Conservation (phyloP, 2,329 filamentous ascomycete species). For the Arthrobotrys conoides region DNA sequence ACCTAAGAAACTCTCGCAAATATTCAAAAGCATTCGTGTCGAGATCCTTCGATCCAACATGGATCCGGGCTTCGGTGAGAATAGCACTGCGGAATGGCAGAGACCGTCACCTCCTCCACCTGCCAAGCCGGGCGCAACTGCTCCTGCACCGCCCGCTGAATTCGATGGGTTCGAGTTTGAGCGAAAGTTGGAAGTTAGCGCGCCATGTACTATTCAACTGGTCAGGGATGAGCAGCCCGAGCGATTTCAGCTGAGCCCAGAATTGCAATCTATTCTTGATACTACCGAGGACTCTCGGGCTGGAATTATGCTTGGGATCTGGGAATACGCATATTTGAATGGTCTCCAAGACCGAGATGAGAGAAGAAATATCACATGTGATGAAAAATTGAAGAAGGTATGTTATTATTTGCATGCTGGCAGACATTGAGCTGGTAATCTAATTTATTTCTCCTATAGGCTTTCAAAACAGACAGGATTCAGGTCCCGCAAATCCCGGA, state of each 20-base stretch:
- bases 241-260: constrained; percentile 82
- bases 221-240: constrained; percentile 87
- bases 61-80: constrained; percentile 74
- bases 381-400: constrained; percentile 84
- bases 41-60: constrained; percentile 73
- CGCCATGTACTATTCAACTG: constrained; percentile 90
- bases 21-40: constrained; percentile 84
- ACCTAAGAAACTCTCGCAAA: constrained; percentile 78
- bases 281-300: constrained; percentile 87
- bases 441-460: constrained; percentile 68
- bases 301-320: constrained; percentile 89
- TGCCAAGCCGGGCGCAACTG: constrained; percentile 71
- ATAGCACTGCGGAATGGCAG: constrained; percentile 84
- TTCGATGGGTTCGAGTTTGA: constrained; percentile 95
- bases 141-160: constrained; percentile 73
- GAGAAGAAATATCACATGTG: constrained; percentile 90
- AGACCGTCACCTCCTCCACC: constrained; percentile 76
- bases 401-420: constrained; percentile 64
- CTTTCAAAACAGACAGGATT: constrained; percentile 81
- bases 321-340: constrained; percentile 92
- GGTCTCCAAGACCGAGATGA: constrained; percentile 94
- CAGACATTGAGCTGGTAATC: neutral
- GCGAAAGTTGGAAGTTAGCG: constrained; percentile 90
- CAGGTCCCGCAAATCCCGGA: constrained; percentile 89
- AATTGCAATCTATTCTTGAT: constrained; percentile 86